These are phyloP conservation scores for Tulasnella sp. DNA, from an alignment of 768 basidiomycete genomes.

Conservation along the genomic window DNA sequence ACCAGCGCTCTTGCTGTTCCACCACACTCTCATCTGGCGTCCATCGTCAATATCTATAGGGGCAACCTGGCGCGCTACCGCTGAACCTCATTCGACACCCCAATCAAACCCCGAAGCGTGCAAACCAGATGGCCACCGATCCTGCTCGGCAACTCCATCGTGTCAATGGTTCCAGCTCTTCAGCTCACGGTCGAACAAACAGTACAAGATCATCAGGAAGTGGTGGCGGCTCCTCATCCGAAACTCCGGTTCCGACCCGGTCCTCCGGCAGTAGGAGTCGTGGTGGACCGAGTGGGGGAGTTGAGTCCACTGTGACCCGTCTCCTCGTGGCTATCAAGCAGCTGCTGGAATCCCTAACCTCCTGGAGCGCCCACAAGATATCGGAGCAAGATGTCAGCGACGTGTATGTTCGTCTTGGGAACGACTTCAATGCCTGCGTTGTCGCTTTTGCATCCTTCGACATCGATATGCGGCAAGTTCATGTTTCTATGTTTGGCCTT, in stretches of 20 bases:
- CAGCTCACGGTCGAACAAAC: conserved; percentile 15
- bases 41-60: neutral
- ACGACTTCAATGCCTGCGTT: conserved; percentile 94
- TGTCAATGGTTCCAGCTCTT: conserved; percentile 24
- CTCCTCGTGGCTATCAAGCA: conserved; percentile 92
- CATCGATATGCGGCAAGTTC: conserved; percentile 85
- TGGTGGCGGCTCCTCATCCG: neutral
- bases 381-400: conserved; percentile 85
- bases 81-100: neutral
- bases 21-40: neutral
- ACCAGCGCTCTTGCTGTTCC: neutral
- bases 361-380: conserved; percentile 73
- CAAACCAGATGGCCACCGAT: conserved; percentile 18
- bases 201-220: conserved; percentile 18
- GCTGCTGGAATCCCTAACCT: conserved; percentile 82
- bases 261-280: neutral
- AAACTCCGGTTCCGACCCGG: neutral
- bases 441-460: conserved; percentile 79
- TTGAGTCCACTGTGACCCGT: conserved; percentile 88
- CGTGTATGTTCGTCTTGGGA: conserved; percentile 92
- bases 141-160: conserved; percentile 19
- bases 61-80: neutral
- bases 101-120: neutral
- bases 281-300: conserved; percentile 50
- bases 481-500: conserved; percentile 17